A percentile compares a stretch with the other conserved stretches of the same genome.
Conservation (phyloP, 495 filamentous ascomycete genomes). For the Hypoxylon fragiforme region DNA sequence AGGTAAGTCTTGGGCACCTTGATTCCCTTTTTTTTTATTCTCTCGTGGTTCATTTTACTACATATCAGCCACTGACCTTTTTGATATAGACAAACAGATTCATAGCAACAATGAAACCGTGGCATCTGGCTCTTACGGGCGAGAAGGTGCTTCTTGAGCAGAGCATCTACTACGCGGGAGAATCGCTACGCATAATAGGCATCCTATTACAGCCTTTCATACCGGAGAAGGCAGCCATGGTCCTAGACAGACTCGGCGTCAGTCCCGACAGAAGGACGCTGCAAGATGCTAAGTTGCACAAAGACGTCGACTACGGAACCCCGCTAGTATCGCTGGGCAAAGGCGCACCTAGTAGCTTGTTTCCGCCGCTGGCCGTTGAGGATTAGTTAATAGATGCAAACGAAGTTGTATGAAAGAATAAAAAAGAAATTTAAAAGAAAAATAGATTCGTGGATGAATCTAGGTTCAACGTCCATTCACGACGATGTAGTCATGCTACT, state of each 20-base stretch:
- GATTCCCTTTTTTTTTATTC: background rate
- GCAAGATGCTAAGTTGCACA: constrained; percentile 56
- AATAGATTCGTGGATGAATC: no score
- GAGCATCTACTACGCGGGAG: constrained; percentile 69
- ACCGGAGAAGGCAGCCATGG: constrained; percentile 71
- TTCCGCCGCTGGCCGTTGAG: constrained; percentile 42
- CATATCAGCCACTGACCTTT: constrained; percentile 20
- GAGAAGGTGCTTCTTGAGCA: no score
- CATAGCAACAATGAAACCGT: constrained; percentile 50
- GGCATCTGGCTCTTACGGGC: no score
- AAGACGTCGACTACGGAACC: constrained; percentile 70
- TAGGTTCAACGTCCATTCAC: no score
- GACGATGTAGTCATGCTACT: no score
- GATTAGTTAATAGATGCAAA: no score
- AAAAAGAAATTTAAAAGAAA: background rate
- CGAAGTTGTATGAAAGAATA: background rate
- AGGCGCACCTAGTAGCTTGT: constrained; percentile 47
- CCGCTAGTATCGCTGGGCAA: constrained; percentile 45
- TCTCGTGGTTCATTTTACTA: no score
- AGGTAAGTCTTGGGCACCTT: constrained; percentile 40
- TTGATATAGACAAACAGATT: constrained; percentile 69
- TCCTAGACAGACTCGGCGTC: constrained; percentile 81
- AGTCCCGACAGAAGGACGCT: constrained; percentile 59
- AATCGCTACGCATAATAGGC: constrained; percentile 76
- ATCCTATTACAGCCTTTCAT: constrained; percentile 92